Evolutionary conservation across 2,329 filamentous ascomycete genomes (phyloP).

Genomic region (Aspergillus versicolor): DNA sequence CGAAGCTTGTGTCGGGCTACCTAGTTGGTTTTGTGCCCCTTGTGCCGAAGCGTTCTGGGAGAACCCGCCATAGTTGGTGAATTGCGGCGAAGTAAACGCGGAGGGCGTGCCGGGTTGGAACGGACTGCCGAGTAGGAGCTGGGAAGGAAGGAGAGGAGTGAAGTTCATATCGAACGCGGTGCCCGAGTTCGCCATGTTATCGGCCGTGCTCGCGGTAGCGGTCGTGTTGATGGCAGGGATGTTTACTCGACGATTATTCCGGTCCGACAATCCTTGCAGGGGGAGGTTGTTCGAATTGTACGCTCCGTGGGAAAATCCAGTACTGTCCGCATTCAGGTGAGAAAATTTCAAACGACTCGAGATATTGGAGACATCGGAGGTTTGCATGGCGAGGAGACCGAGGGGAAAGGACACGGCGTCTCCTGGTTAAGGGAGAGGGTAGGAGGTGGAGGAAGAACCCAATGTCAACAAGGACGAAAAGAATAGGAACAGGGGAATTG

Average conservation of each 20-base stretch:
- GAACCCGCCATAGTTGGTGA: conserved; percentile 79
- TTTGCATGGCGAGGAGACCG: conserved; percentile 74
- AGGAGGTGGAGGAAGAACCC: conserved; percentile 6
- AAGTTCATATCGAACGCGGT: conserved; percentile 98
- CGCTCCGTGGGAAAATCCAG: conserved; percentile 88
- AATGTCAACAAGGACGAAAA: conserved; percentile 21
- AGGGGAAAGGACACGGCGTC: conserved; percentile 69
- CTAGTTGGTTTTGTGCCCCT: conserved; percentile 59
- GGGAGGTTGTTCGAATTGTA: conserved; percentile 76
- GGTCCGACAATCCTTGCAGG: conserved; percentile 77
- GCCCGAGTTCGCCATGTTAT: conserved; percentile 80
- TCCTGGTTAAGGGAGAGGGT: conserved; percentile 78
- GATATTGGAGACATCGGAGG: conserved; percentile 67
- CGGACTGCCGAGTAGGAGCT: conserved; percentile 89
- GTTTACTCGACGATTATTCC: conserved; percentile 77
- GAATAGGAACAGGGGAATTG: conserved; percentile 25
- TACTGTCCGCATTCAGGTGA: conserved; percentile 68
- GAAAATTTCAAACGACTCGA: conserved; percentile 75
- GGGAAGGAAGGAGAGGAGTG: conserved; percentile 89
- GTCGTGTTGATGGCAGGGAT: conserved; percentile 92
- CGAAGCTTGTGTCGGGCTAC: conserved; percentile 73
- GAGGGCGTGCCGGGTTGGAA: conserved; percentile 94
- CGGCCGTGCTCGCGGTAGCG: conserved; percentile 56
- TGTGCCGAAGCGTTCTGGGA: conserved; percentile 59
- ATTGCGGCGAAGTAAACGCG: conserved; percentile 86